phyloP scores from a whole-genome alignment of 306 rosid genomes.

The Cucumis cinereus region DNA sequence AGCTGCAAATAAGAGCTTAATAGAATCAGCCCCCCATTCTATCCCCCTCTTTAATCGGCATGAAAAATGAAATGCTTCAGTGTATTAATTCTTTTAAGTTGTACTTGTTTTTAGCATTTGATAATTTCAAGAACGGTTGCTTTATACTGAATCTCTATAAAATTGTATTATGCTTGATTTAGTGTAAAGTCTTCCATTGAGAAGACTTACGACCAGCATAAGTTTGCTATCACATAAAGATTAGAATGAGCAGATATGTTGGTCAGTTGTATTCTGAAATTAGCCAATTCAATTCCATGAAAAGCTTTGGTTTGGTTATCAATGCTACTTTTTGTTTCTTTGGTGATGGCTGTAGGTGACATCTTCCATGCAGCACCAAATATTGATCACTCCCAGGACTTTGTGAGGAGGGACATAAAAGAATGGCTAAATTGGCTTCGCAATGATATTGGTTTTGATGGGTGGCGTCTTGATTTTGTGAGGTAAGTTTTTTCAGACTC shows the following conservation, averaged over 20 bases:
- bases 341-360: slow-evolving; percentile 38
- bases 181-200: not conserved
- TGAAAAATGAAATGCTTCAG: not conserved
- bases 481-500: slow-evolving; percentile 23
- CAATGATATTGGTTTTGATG: slow-evolving; percentile 62
- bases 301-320: not conserved
- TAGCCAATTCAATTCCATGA: not conserved
- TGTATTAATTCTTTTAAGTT: not conserved
- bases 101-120: not conserved
- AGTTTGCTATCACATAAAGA: not conserved
- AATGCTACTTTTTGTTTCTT: not conserved
- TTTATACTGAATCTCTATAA: not conserved
- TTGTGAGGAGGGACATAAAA: slow-evolving; percentile 54
- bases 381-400: slow-evolving; percentile 67
- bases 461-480: slow-evolving; percentile 76
- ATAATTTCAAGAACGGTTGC: not conserved
- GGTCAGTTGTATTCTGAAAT: not conserved
- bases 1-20: no score
- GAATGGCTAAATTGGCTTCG: slow-evolving; percentile 72
- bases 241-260: not conserved
- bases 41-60: not conserved
- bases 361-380: slow-evolving; percentile 78
- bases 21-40: no score
- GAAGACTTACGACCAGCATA: not conserved
- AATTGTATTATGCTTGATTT: not conserved